These are phyloP conservation scores for Alternaria postmessia DNA, from an alignment of 2,329 filamentous ascomycete genomes.

Conservation along the genomic window DNA sequence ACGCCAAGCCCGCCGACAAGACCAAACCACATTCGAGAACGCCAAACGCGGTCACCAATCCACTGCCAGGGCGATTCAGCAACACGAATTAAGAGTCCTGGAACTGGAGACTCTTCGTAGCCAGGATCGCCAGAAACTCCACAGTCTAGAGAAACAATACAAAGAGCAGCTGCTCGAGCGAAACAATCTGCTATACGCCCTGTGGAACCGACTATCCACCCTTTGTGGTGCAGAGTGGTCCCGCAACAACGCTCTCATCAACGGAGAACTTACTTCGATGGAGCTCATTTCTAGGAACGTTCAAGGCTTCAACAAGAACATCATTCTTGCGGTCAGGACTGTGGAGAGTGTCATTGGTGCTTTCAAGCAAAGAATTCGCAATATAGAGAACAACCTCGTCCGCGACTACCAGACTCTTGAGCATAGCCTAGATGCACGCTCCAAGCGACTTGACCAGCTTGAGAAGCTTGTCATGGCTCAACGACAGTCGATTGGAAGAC, in stretches of 20 bases:
- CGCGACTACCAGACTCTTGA: conserved; percentile 91
- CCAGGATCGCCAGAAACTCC: conserved; percentile 79
- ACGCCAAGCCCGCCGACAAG: conserved; percentile 81
- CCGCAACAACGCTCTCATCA: conserved; percentile 86
- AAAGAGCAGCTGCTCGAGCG: conserved; percentile 89
- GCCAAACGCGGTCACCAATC: conserved; percentile 88
- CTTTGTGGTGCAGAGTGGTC: conserved; percentile 93
- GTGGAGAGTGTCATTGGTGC: conserved; percentile 81
- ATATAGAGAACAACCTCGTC: conserved; percentile 87
- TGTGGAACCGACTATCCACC: conserved; percentile 88
- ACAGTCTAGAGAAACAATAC: conserved; percentile 78
- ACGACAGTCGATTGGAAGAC: conserved; percentile 49
- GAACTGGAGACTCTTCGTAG: conserved; percentile 85
- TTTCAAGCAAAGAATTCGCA: conserved; percentile 81
- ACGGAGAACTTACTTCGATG: conserved; percentile 83
- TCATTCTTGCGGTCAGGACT: conserved; percentile 84
- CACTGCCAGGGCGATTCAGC: conserved; percentile 82
- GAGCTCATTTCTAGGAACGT: conserved; percentile 88
- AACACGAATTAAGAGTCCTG: conserved; percentile 82
- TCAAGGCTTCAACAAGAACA: conserved; percentile 87
- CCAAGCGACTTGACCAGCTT: conserved; percentile 86
- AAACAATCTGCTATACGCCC: conserved; percentile 83
- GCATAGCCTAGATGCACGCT: conserved; percentile 77
- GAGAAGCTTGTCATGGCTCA: conserved; percentile 72
- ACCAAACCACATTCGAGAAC: conserved; percentile 86